phyloP scores from a whole-genome alignment of 139 green algal species.

The Chlamydomonas sphaeroides region DNA sequence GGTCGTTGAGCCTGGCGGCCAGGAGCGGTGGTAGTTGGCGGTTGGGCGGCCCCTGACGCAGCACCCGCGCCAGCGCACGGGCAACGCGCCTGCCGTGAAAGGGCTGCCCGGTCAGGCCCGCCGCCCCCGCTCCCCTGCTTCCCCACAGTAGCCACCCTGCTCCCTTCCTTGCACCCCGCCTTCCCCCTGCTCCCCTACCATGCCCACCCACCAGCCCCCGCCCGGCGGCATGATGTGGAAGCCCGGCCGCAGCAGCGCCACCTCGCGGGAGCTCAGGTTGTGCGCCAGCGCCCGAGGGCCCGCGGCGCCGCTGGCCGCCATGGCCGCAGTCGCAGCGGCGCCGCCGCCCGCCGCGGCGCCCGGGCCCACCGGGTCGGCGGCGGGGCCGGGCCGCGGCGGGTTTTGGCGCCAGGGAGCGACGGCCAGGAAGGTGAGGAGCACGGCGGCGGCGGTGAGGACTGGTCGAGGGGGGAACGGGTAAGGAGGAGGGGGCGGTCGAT shows the following conservation, averaged over 20 bases:
- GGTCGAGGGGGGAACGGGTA: background rate
- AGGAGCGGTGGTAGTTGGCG: too few relatives aligned
- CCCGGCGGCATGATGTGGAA: conserved; percentile 23
- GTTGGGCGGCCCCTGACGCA: too few relatives aligned
- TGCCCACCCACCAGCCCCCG: conserved; percentile 27
- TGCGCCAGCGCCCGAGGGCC: background rate
- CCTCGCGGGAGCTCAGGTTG: background rate
- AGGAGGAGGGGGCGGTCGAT: too few relatives aligned
- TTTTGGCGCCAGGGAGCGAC: background rate
- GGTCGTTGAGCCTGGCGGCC: conserved; percentile 27
- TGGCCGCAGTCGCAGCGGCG: background rate
- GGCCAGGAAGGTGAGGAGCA: background rate
- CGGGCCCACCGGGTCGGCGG: background rate
- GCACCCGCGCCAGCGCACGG: too few relatives aligned
- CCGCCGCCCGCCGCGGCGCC: too few relatives aligned
- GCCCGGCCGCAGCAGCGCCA: conserved; percentile 17
- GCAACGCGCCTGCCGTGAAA: too few relatives aligned
- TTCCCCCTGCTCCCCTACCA: too few relatives aligned
- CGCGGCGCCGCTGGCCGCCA: background rate
- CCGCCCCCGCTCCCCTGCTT: too few relatives aligned
- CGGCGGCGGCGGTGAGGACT: background rate
- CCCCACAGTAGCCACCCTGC: too few relatives aligned
- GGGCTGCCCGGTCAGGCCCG: too few relatives aligned
- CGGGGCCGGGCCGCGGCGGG: background rate
- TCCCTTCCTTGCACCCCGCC: too few relatives aligned